Evolutionary conservation across 106 monocot species (phyloP).

Genomic region (Allium cepa): DNA sequence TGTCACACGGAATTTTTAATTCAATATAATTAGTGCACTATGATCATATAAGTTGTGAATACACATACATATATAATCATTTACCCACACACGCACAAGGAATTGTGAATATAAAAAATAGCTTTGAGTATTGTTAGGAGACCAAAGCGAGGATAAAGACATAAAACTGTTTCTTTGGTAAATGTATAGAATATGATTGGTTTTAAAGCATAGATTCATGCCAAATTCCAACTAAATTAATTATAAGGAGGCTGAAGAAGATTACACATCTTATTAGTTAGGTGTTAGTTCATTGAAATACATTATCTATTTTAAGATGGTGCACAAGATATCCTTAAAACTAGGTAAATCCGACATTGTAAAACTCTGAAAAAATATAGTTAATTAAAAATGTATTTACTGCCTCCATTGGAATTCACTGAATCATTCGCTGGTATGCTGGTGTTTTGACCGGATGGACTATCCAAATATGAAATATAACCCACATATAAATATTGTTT

Average conservation of each 20-base stretch:
- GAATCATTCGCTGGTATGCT: not conserved
- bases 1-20: not conserved
- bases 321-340: not conserved
- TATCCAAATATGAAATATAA: no score
- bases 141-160: conserved; percentile 6
- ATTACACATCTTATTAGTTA: not conserved
- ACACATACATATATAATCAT: not conserved
- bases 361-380: not conserved
- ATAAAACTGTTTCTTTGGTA: conserved; percentile 2
- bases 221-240: conserved; percentile 1
- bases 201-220: not conserved
- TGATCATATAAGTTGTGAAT: not conserved
- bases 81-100: not conserved
- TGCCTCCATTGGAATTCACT: not conserved
- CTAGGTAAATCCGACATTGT: not conserved
- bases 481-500: no score
- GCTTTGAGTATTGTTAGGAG: not conserved
- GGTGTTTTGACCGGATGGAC: no score
- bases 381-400: not conserved
- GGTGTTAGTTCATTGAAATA: no score
- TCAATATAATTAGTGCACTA: not conserved
- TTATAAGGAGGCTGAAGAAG: not conserved
- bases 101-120: not conserved
- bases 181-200: not conserved
- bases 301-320: no score